A percentile compares a stretch with the other conserved stretches of the same genome.
These are phyloP conservation scores for Ascochyta pisi DNA, from an alignment of 2,329 filamentous ascomycete genomes.

Conservation along the genomic window DNA sequence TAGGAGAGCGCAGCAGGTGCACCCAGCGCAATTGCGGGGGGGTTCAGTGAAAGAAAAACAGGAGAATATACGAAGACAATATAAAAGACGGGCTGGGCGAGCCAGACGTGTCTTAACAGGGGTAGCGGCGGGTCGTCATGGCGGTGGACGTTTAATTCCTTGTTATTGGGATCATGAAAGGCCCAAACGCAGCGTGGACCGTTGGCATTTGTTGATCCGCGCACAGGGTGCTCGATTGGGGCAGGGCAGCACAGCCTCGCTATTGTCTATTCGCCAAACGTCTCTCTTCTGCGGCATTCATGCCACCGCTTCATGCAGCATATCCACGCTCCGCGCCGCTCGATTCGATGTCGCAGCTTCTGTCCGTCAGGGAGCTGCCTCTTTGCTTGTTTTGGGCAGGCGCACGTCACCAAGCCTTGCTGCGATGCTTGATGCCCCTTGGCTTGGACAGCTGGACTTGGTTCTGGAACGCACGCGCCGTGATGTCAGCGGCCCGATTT, in stretches of 20 bases:
- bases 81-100: conserved; percentile 14
- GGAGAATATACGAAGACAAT: conserved; percentile 6
- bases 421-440: conserved; percentile 36
- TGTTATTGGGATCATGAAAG: conserved; percentile 27
- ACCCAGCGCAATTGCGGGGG: conserved; percentile 17
- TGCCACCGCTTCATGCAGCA: conserved; percentile 12
- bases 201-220: conserved; percentile 13
- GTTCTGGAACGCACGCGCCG: conserved; percentile 23
- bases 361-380: not conserved
- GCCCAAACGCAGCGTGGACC: conserved; percentile 7
- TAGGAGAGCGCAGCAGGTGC: conserved; percentile 20
- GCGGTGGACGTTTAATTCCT: conserved; percentile 23
- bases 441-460: conserved; percentile 20
- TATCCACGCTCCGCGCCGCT: conserved; percentile 1
- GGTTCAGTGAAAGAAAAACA: conserved; percentile 2
- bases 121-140: conserved; percentile 25
- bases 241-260: conserved; percentile 15
- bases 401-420: conserved; percentile 38
- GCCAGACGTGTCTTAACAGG: conserved; percentile 11
- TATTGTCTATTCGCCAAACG: conserved; percentile 12
- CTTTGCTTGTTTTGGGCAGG: conserved; percentile 12
- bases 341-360: conserved; percentile 8
- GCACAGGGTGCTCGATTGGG: conserved; percentile 15
- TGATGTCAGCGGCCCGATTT: conserved; percentile 29
- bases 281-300: conserved; percentile 2